These are phyloP conservation scores for Mortierella sp. DNA, from an alignment of 371 early-diverging fungal species.

Conservation along the genomic window DNA sequence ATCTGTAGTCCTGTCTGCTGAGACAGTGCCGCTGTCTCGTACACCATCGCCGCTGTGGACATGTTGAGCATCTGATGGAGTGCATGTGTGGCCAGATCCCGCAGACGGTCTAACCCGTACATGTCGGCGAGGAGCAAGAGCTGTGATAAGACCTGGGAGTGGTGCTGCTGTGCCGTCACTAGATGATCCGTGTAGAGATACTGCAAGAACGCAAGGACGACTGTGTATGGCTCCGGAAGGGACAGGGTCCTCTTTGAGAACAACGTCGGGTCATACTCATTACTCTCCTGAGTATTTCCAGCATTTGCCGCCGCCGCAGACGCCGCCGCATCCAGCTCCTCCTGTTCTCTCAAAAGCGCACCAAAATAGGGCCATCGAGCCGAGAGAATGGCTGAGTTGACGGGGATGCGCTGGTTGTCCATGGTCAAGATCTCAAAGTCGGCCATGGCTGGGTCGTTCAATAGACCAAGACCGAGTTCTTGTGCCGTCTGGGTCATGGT, in stretches of 20 bases:
- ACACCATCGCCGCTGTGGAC: slow-evolving; percentile 76
- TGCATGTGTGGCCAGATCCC: slow-evolving; percentile 70
- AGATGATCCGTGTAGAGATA: slow-evolving; percentile 81
- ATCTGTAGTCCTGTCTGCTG: slow-evolving; percentile 70
- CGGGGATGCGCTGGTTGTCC: slow-evolving; percentile 70
- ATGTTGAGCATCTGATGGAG: slow-evolving; percentile 76
- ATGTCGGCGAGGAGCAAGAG: slow-evolving; percentile 72
- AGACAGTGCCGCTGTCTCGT: slow-evolving; percentile 71
- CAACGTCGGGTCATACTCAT: slow-evolving; percentile 39
- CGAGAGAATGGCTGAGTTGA: slow-evolving; percentile 74
- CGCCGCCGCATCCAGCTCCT: slow-evolving; percentile 29
- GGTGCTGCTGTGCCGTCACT: slow-evolving; percentile 73
- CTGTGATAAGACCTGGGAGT: slow-evolving; percentile 71
- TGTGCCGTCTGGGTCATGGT: slow-evolving; percentile 67
- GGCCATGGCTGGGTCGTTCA: slow-evolving; percentile 74
- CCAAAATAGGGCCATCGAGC: slow-evolving; percentile 77
- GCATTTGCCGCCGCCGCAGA: slow-evolving; percentile 17
- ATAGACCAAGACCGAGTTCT: slow-evolving; percentile 74
- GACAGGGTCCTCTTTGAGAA: slow-evolving; percentile 57
- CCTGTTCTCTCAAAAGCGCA: slow-evolving; percentile 55
- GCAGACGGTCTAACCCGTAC: slow-evolving; percentile 68
- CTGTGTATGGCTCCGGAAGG: slow-evolving; percentile 73
- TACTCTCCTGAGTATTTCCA: slow-evolving; percentile 9
- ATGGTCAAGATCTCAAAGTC: slow-evolving; percentile 73
- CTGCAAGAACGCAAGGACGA: slow-evolving; percentile 75